Conservation (phyloP, 2,329 filamentous ascomycete species). For the Pezicula carpinea region DNA sequence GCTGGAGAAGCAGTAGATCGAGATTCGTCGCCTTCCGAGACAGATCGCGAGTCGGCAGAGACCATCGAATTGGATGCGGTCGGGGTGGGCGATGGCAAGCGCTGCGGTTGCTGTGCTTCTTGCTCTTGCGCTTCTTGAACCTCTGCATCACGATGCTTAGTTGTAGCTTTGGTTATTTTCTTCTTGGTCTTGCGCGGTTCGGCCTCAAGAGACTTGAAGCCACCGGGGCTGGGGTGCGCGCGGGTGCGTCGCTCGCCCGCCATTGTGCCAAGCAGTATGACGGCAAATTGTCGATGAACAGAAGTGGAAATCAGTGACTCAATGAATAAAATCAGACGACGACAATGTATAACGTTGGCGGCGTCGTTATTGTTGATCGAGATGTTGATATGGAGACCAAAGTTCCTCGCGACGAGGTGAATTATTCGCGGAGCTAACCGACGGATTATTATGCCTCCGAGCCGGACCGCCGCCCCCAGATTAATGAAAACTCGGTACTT, state of each 20-base stretch:
- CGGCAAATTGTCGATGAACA: not conserved
- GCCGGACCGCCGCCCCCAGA: too few relatives aligned
- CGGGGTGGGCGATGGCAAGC: not conserved
- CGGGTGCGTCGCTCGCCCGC: constrained; percentile 1
- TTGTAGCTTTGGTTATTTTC: not conserved
- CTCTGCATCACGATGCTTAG: not conserved
- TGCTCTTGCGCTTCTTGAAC: too few relatives aligned
- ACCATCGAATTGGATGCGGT: not conserved
- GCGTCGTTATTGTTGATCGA: too few relatives aligned
- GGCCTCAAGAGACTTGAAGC: not conserved
- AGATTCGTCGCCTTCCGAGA: not conserved
- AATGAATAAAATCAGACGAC: not conserved
- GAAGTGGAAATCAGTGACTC: not conserved
- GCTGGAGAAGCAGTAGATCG: constrained; percentile 1
- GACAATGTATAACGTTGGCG: too few relatives aligned
- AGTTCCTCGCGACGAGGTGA: too few relatives aligned
- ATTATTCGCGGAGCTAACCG: too few relatives aligned
- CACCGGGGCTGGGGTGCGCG: constrained; percentile 3
- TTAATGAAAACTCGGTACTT: too few relatives aligned
- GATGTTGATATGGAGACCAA: too few relatives aligned
- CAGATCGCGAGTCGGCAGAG: not conserved
- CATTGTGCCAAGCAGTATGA: not conserved
- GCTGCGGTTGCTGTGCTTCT: not conserved
- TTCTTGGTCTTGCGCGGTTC: not conserved
- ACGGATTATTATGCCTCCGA: too few relatives aligned